Base-by-base conservation (phyloP, 495 filamentous ascomycete genomes). In the Penicillium longicatenatum region DNA sequence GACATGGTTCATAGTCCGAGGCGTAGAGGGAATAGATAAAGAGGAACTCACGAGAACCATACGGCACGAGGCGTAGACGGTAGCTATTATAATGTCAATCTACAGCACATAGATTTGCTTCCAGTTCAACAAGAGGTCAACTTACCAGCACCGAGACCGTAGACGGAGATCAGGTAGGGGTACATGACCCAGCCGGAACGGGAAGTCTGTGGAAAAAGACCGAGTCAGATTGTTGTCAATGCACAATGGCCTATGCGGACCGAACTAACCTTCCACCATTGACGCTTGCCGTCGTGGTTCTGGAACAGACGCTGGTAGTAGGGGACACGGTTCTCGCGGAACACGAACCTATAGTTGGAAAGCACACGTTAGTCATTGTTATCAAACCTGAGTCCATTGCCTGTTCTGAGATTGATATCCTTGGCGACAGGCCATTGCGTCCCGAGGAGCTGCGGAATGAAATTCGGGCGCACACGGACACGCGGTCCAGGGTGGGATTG, bases 281-380 rank as follows among this genome's bases (percentile, higher is more conserved):
- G 78, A 71, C 92, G 86, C 64, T 86, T 79, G 69, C 91, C 86
- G 74, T 90, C 89, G 65, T 93, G 85, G 48, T 82, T 77, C 79
- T 96, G 92, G 80, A 91, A 93, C 44, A 88, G 75, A 61, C 85
- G 81, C 82, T 97, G 92, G 76, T 91, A 89, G 71, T 88, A 74
- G 33, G 86, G 90, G 67, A 96, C 92, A 71, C 85, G 85, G 85
- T 97, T 97, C 72, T 85, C 81, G 73, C 89, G 89, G 85, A 91
- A 80, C 80, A 92, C 63, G 74, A 88, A 79, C 71, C 87, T 87
- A 68, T 30, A 63, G 17, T 58, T 12, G 46, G 26, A 5, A 52
- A 59, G 17, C 0, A 8, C 26, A 24, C 39, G 22, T 69, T 50
- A 63, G 50, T 24, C 57, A 33, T 21, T n/a, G 0, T 64, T 49